phyloP scores from a whole-genome alignment of 1,284 basidiomycete species.

The Mrakiaceae sp. region DNA sequence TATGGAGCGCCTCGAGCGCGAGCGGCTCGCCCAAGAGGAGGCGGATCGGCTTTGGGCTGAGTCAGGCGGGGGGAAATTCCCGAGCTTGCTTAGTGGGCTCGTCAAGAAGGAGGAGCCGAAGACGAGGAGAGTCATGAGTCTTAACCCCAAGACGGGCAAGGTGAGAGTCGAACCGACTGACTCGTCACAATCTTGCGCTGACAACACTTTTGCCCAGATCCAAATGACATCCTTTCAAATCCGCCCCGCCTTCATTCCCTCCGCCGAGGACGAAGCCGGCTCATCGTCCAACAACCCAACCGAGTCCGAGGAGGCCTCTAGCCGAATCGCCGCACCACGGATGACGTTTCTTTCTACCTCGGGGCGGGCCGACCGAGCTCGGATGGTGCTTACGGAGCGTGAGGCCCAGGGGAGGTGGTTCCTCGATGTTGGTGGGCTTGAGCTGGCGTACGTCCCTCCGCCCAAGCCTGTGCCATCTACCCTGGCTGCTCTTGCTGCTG shows the following conservation, averaged over 20 bases:
- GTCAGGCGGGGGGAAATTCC: constrained; percentile 14
- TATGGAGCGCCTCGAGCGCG: constrained; percentile 5
- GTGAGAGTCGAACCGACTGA: background rate
- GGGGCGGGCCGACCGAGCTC: background rate
- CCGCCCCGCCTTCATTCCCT: no score
- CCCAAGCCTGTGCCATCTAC: no score
- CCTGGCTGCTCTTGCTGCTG: background rate
- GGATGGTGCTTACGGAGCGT: constrained; percentile 1
- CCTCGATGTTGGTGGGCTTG: constrained; percentile 6
- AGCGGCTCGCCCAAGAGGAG: constrained; percentile 4
- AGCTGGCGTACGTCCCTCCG: background rate
- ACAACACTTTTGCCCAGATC: background rate
- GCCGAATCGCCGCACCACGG: constrained; percentile 1
- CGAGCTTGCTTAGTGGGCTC: background rate
- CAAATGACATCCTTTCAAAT: constrained; percentile 6
- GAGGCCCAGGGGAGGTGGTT: constrained; percentile 3
- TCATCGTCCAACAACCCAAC: background rate
- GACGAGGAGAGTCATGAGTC: constrained; percentile 10
- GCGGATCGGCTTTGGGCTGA: constrained; percentile 12
- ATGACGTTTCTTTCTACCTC: background rate
- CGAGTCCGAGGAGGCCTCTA: background rate
- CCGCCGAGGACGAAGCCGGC: background rate
- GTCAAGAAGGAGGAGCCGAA: background rate
- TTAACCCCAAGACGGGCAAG: constrained; percentile 15
- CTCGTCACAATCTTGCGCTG: no score